Evolutionary conservation across 371 early-diverging fungal species (phyloP).

Genomic region (Apophysomyces ossiformis): DNA sequence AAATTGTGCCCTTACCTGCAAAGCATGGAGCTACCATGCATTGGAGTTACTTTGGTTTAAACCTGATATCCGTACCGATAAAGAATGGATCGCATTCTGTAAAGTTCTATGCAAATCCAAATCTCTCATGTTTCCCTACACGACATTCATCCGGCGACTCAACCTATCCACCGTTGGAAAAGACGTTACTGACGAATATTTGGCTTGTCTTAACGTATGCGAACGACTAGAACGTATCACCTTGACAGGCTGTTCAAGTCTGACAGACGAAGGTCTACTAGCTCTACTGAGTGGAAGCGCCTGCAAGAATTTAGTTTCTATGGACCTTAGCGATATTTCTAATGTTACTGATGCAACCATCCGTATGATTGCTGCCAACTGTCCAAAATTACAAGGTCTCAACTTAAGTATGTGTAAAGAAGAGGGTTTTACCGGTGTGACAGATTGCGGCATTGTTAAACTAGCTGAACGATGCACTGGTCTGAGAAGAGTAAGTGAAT

Average conservation of each 20-base stretch:
- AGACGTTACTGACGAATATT: conserved; percentile 45
- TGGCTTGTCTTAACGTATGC: conserved; percentile 48
- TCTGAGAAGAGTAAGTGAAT: conserved; percentile 45
- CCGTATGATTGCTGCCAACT: conserved; percentile 38
- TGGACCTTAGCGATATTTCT: conserved; percentile 49
- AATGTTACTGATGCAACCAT: conserved; percentile 42
- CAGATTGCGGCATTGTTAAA: conserved; percentile 42
- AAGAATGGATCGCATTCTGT: conserved; percentile 36
- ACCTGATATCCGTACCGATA: conserved; percentile 33
- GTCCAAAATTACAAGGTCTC: conserved; percentile 47
- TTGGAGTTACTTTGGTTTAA: conserved; percentile 58
- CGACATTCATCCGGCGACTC: conserved; percentile 61
- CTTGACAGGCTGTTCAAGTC: conserved; percentile 53
- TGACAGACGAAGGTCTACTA: conserved; percentile 51
- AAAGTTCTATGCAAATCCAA: conserved; percentile 23
- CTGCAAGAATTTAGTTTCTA: conserved; percentile 37
- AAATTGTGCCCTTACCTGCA: conserved; percentile 47
- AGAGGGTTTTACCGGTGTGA: conserved; percentile 32
- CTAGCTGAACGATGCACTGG: conserved; percentile 41
- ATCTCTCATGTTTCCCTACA: conserved; percentile 49
- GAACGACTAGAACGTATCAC: conserved; percentile 64
- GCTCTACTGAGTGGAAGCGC: conserved; percentile 37
- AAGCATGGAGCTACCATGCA: conserved; percentile 52
- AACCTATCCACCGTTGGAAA: conserved; percentile 59
- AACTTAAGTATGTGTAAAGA: conserved; percentile 48